Conservation (phyloP, 495 filamentous ascomycete genomes). For the Daldinia caldariorum region DNA sequence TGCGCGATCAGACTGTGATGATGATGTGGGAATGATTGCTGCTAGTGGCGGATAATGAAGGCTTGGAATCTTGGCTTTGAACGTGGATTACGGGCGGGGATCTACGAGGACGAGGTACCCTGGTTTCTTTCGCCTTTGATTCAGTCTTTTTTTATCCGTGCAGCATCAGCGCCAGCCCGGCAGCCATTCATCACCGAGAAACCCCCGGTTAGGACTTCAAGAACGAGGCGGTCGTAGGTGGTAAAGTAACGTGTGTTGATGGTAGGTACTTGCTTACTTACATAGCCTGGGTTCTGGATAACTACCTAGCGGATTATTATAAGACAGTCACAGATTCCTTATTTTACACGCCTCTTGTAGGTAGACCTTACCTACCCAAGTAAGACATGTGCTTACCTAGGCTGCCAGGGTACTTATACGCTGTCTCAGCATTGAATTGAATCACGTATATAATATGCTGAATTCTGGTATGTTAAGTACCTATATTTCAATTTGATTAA, state of each 20-base stretch:
- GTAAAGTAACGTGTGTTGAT: background rate
- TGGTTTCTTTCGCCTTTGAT: constrained; percentile 5
- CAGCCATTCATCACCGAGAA: constrained; percentile 41
- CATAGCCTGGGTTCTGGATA: no score
- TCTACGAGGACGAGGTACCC: constrained; percentile 16
- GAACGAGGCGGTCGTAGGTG: constrained; percentile 4
- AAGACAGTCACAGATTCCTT: background rate
- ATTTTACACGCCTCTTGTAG: background rate
- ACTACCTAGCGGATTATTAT: no score
- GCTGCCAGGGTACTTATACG: background rate
- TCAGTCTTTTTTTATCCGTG: constrained; percentile 34
- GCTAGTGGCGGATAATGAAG: constrained; percentile 45
- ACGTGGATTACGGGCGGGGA: constrained; percentile 26
- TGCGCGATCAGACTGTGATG: constrained; percentile 23
- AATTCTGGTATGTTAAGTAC: background rate
- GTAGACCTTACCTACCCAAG: no score
- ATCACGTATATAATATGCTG: background rate
- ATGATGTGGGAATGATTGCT: constrained; percentile 30
- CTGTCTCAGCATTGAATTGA: background rate
- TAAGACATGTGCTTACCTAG: background rate
- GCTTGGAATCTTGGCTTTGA: constrained; percentile 46
- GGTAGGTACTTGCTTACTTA: constrained; percentile 2
- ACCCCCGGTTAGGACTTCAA: constrained; percentile 28
- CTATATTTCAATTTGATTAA: background rate
- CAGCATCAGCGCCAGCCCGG: constrained; percentile 19